Percentiles rank a stretch among this genome's conserved stretches.
Evolutionary conservation across 2,329 filamentous ascomycete species (phyloP).

Genomic region (Trematosphaeria pertusa): DNA sequence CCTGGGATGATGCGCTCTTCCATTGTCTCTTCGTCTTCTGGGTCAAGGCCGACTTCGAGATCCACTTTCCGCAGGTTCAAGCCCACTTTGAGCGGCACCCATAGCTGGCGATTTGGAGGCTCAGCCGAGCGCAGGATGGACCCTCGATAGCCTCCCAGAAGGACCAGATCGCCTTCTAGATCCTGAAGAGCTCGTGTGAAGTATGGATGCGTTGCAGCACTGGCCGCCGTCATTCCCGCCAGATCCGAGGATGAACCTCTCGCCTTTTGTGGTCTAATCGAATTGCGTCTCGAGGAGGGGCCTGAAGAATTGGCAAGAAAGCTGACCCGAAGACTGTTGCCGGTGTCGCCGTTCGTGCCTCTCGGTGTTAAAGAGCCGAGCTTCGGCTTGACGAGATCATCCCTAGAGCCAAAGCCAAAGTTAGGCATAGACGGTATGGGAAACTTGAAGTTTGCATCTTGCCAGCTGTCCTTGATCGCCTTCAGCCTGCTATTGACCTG

Average conservation of each 20-base stretch:
- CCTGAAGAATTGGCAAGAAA: conserved; percentile 26
- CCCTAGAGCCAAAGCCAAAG: conserved; percentile 48
- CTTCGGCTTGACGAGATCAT: conserved; percentile 35
- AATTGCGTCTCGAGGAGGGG: conserved; percentile 17
- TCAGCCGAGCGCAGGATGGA: conserved; percentile 87
- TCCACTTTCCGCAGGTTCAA: conserved; percentile 91
- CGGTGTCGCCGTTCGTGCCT: conserved; percentile 18
- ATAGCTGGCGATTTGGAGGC: conserved; percentile 83
- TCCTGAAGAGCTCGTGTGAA: conserved; percentile 66
- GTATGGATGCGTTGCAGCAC: conserved; percentile 57
- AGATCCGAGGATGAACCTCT: conserved; percentile 11
- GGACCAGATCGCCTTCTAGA: conserved; percentile 82
- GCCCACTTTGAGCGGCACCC: conserved; percentile 93
- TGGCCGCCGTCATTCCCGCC: conserved; percentile 25
- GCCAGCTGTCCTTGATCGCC: conserved; percentile 85
- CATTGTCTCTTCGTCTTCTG: conserved; percentile 84
- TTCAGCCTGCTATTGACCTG: conserved; percentile 90
- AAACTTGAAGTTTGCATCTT: conserved; percentile 79
- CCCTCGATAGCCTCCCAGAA: conserved; percentile 89
- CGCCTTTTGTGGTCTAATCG: conserved; percentile 12
- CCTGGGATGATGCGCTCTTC: conserved; percentile 82
- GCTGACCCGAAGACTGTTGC: conserved; percentile 20
- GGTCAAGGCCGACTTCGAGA: conserved; percentile 81
- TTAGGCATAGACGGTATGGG: conserved; percentile 62
- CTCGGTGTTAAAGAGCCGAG: conserved; percentile 21